Conservation (phyloP, 2,329 filamentous ascomycete genomes). For the Penicillium aurantiogriseum region DNA sequence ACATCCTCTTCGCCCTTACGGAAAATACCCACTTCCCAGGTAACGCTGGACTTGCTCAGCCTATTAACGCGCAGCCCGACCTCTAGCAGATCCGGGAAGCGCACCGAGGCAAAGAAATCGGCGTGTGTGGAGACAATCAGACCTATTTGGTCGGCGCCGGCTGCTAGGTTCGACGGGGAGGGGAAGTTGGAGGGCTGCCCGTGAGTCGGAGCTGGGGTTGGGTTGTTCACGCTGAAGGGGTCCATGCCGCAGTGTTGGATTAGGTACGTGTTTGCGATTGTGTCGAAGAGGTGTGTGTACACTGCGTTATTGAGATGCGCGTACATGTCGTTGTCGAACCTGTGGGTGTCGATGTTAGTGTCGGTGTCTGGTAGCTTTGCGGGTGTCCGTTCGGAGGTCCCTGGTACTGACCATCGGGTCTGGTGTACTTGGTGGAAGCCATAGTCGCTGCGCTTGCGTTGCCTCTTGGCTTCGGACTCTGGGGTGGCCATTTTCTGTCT, state of each 20-base stretch:
- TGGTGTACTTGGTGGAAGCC: slow-evolving; percentile 75
- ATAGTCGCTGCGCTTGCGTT: slow-evolving; percentile 68
- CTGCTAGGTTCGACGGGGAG: background rate
- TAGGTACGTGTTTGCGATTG: slow-evolving; percentile 83
- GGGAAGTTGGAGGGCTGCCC: slow-evolving; percentile 11
- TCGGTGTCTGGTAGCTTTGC: background rate
- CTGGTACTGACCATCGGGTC: slow-evolving; percentile 68
- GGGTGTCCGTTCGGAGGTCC: background rate
- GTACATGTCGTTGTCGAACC: slow-evolving; percentile 95
- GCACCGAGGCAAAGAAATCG: slow-evolving; percentile 78
- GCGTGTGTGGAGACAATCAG: slow-evolving; percentile 83
- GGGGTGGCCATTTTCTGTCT: slow-evolving; percentile 23
- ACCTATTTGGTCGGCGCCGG: slow-evolving; percentile 63
- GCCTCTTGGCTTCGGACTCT: slow-evolving; percentile 55
- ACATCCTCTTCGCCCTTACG: slow-evolving; percentile 69
- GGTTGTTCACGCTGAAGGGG: slow-evolving; percentile 58
- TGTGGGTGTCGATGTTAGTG: slow-evolving; percentile 33
- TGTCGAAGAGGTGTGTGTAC: slow-evolving; percentile 86
- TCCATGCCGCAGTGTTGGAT: slow-evolving; percentile 73
- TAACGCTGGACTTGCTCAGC: slow-evolving; percentile 81
- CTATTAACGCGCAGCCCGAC: slow-evolving; percentile 78
- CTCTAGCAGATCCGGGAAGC: slow-evolving; percentile 79
- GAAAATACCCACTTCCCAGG: slow-evolving; percentile 87
- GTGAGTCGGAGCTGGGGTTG: slow-evolving; percentile 12
- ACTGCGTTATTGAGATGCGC: slow-evolving; percentile 88